Percentiles rank a stretch among this genome's conserved stretches.
These are phyloP conservation scores for Xylariaceae sp. DNA, from an alignment of 2,329 filamentous ascomycete species.

Conservation along the genomic window DNA sequence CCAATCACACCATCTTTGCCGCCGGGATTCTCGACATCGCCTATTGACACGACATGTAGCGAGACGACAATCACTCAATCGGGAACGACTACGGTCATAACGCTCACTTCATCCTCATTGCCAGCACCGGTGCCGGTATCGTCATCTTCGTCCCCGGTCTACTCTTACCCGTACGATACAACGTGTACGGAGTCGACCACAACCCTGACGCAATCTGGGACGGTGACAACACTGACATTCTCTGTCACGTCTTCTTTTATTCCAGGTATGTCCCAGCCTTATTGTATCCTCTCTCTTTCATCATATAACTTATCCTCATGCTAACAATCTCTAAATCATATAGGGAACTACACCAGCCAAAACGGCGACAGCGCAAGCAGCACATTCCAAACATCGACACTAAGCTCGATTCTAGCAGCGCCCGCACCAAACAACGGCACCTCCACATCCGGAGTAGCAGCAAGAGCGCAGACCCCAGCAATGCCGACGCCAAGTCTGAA, in stretches of 20 bases:
- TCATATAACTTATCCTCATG: too few relatives aligned
- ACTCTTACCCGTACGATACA: conserved; percentile 7
- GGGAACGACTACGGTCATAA: conserved; percentile 13
- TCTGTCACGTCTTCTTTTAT: too few relatives aligned
- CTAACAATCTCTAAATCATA: too few relatives aligned
- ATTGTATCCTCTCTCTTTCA: too few relatives aligned
- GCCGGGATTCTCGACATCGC: background rate
- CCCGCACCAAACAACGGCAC: too few relatives aligned
- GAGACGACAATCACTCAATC: conserved; percentile 18
- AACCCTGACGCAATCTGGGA: conserved; percentile 15
- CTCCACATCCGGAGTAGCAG: too few relatives aligned
- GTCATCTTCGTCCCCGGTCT: background rate
- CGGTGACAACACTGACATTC: conserved; percentile 8
- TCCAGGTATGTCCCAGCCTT: conserved; percentile 19
- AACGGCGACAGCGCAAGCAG: too few relatives aligned
- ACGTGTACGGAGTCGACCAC: conserved; percentile 17
- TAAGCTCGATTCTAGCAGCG: too few relatives aligned
- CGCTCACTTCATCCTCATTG: conserved; percentile 6
- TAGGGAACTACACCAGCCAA: too few relatives aligned
- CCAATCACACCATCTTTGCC: conserved; percentile 16
- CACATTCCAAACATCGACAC: too few relatives aligned
- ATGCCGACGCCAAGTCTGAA: too few relatives aligned
- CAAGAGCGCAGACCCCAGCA: too few relatives aligned
- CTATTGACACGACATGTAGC: conserved; percentile 18
- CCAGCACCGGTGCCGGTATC: conserved; percentile 4